Base-by-base conservation (phyloP, 169 alveolate genomes). In the Cryptosporidium parvum region DNA sequence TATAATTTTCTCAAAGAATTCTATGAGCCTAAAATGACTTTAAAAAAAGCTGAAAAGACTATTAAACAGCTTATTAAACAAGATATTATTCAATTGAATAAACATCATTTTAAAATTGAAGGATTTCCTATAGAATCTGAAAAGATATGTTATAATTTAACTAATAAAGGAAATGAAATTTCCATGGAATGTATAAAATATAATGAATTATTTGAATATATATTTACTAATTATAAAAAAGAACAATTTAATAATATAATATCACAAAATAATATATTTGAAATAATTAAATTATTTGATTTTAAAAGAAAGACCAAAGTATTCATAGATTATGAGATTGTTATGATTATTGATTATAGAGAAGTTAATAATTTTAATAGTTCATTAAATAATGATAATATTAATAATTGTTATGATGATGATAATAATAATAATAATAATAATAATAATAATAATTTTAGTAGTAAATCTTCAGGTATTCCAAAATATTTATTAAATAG, bases 341-440 rank as follows among this genome's bases (percentile, higher is more conserved):
- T 80, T 12, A 80, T 80, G 89, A 48, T 80, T 12, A 65, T 80
- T 23, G 89, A 80, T 31, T 80, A 80, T n/a, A 80, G 89, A 67
- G 89, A 80, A 67, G 75, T 80, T 8, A 80, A 80, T 48, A 61
- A 65, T 31, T 31, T 12, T 37, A 42, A 29, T 37, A 61, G 23
- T 61, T 45, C 67, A 39, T 42, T 42, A 45, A 51, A 26, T 31
- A 8, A 8, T n/a, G 42, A 18, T 8, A 3, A 69, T 44, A 14
- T 21, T 69, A 44, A 35, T 42, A 42, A 69, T 69, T 8, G 33
- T 4, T 31, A 52, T 53, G 70, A 35, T 52, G 12, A 58, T 56
- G 29, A 59, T 6, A 44, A 33, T 56, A n/a, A 56, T 56, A 56
- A 56, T 16, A 5, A 53, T 53, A 53, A 23, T 0, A 71, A 51